Base-by-base conservation (phyloP, 108 stramenopile species). In the Tribonema minus region DNA sequence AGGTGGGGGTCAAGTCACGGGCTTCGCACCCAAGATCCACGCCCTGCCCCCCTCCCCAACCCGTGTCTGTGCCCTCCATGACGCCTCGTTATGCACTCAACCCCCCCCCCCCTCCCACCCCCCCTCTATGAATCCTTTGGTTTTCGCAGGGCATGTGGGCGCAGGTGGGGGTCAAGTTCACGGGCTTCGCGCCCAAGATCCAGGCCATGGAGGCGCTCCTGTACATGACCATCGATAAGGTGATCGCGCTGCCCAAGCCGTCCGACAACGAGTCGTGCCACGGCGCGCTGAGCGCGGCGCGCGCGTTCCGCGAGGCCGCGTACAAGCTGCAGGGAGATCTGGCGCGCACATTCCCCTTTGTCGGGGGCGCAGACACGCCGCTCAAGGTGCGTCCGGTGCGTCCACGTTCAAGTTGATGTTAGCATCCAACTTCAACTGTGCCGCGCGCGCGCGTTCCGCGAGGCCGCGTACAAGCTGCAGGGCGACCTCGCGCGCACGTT, bases 171-270 rank as follows among this genome's bases (percentile, higher is more conserved):
- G 74, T 76, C 33, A 76, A 58, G 26, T 61, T 67, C 26, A 25
- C 74, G 27, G 74, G 74, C 27, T 76, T 76, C 9, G 74, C 74
- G 25, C 74, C 74, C 7, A 61, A 61, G 61, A 67, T 76, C 30
- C 40, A 63, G 64, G 74, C 74, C 36, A 27, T 76, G 46, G 74
- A 76, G 74, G 37, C 74, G 26, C 33, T 76, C 20, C 65, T 76
- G 32, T 76, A 76, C 74, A 76, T 76, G 74, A 67, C 61, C 58
- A 76, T 76, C 66, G 74, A 76, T 37, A 33, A 32, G 74, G 15
- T 76, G 20, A 76, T 62, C 27, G 58, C 61, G n/a, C 40, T 76
- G 1, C 74, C 74, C 46, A 76, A 76, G 65, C 74, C 74, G 2
- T 30, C 41, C 15, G 65, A 76, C 58, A 61, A 59, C 0, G 41